Evolutionary conservation across 495 filamentous ascomycete genomes (phyloP).

Genomic region (Daldinia caldariorum): DNA sequence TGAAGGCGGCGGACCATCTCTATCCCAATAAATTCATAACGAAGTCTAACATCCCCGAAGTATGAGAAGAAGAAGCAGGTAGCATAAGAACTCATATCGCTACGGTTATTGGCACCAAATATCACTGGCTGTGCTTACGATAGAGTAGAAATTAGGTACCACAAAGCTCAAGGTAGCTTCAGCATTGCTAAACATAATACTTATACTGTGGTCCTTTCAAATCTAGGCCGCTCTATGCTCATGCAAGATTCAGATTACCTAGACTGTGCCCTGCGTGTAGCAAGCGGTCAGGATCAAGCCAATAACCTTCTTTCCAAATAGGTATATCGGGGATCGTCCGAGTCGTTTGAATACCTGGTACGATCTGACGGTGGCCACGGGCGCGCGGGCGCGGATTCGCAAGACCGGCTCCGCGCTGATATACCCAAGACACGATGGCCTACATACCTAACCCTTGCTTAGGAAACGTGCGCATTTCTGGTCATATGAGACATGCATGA

Average conservation of each 20-base stretch:
- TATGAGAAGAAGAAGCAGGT: background rate
- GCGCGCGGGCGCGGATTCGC: background rate
- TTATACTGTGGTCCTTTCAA: background rate
- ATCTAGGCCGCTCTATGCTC: constrained; percentile 3
- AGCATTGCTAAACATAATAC: background rate
- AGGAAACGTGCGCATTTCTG: background rate
- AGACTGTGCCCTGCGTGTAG: constrained; percentile 7
- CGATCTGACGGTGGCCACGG: background rate
- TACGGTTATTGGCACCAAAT: background rate
- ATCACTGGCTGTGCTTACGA: background rate
- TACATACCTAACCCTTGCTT: background rate
- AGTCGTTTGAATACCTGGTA: constrained; percentile 2
- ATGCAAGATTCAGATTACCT: constrained; percentile 11
- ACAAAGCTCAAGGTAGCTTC: background rate
- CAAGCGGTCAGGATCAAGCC: constrained; percentile 1
- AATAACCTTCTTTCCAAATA: constrained; percentile 3
- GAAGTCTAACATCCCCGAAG: background rate
- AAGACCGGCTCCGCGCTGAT: constrained; percentile 8
- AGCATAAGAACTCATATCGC: background rate
- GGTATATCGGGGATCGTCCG: background rate
- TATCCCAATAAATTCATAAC: background rate
- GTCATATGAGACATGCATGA: background rate
- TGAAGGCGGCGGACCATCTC: background rate
- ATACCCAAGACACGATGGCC: background rate
- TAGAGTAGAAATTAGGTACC: too few relatives aligned